These are phyloP conservation scores for Rosa hybrid DNA, from an alignment of 331 rosid species.

Conservation along the genomic window DNA sequence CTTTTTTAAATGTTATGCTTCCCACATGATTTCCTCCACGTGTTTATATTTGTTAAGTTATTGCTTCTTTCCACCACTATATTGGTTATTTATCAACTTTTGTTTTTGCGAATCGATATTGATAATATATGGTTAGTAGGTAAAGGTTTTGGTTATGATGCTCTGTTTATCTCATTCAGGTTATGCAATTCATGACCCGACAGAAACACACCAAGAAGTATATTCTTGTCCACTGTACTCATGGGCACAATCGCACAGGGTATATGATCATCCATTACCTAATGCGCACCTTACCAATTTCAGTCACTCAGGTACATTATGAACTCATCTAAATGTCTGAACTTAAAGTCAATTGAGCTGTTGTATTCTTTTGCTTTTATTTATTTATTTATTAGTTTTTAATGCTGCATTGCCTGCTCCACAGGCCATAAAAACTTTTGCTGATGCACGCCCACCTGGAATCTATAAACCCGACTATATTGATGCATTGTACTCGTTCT, in stretches of 20 bases:
- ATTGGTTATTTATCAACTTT: not conserved
- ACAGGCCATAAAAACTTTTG: conserved; percentile 77
- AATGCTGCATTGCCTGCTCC: conserved; percentile 20
- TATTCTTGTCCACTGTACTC: conserved; percentile 95
- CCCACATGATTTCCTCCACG: not conserved
- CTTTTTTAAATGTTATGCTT: not conserved
- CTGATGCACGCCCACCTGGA: conserved; percentile 93
- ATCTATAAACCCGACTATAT: conserved; percentile 89
- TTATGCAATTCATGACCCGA: conserved; percentile 63
- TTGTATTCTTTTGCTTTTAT: conserved; percentile 1
- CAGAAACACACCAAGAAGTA: conserved; percentile 84
- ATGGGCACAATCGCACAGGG: conserved; percentile 98
- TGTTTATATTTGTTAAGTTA: not conserved
- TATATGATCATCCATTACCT: conserved; percentile 87
- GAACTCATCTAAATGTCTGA: conserved; percentile 16
- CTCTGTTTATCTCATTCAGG: conserved; percentile 42
- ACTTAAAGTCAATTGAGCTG: not conserved
- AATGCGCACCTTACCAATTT: conserved; percentile 64
- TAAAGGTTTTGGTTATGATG: not conserved
- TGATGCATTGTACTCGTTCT: conserved; percentile 73
- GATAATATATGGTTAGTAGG: not conserved
- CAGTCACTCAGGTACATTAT: conserved; percentile 70
- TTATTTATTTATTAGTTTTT: conserved; percentile 9
- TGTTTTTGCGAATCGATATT: not conserved
- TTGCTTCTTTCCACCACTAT: not conserved